Evolutionary conservation across 768 basidiomycete genomes (phyloP).

Genomic region (Pleurotus platypus): DNA sequence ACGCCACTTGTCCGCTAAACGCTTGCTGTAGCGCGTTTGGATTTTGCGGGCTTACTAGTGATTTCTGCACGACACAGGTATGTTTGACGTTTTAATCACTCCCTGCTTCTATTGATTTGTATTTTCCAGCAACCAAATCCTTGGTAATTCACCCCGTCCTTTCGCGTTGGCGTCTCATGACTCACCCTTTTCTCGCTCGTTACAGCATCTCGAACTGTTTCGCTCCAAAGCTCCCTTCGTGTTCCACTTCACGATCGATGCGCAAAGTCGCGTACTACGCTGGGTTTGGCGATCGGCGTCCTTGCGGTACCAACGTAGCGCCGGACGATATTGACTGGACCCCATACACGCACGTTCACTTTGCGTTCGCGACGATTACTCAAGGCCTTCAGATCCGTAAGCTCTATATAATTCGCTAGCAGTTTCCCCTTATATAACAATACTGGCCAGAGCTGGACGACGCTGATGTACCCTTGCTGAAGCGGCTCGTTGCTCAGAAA

Average conservation of each 20-base stretch:
- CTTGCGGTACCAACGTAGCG: constrained; percentile 7
- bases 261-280: constrained; percentile 19
- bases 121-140: constrained; percentile 9
- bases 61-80: constrained; percentile 18
- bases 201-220: constrained; percentile 12
- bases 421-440: neutral
- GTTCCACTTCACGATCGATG: constrained; percentile 3
- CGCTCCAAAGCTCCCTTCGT: constrained; percentile 10
- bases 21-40: constrained; percentile 22
- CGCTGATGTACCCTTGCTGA: constrained; percentile 10
- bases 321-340: constrained; percentile 14
- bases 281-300: constrained; percentile 15
- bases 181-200: neutral
- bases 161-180: neutral
- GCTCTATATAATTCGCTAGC: neutral
- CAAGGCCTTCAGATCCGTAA: constrained; percentile 10
- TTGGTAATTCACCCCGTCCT: neutral
- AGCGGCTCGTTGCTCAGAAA: constrained; percentile 11
- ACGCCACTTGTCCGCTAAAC: constrained; percentile 19
- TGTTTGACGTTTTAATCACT: neutral
- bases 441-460: constrained; percentile 8
- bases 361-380: constrained; percentile 17
- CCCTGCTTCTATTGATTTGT: neutral
- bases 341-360: constrained; percentile 13
- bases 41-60: constrained; percentile 20